phyloP scores from a whole-genome alignment of 108 stramenopile species.

The Nitzschia sp. region DNA sequence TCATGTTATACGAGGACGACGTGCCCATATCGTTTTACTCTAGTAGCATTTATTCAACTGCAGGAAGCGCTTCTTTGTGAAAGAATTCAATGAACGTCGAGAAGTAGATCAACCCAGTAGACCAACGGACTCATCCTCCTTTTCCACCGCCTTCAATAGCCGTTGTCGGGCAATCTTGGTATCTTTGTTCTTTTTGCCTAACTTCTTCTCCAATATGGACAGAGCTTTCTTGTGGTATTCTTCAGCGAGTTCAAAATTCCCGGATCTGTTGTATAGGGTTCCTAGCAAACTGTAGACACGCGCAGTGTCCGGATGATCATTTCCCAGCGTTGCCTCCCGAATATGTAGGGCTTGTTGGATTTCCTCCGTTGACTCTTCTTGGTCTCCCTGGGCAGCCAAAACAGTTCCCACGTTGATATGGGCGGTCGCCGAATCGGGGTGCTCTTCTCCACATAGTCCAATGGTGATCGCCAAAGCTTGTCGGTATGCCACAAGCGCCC shows the following conservation, averaged over 20 bases:
- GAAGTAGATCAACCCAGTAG: too few relatives aligned
- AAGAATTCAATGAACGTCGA: too few relatives aligned
- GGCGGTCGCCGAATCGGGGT: slow-evolving; percentile 30
- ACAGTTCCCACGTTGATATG: slow-evolving; percentile 30
- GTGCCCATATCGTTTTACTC: too few relatives aligned
- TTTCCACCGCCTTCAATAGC: slow-evolving; percentile 17
- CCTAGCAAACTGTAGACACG: slow-evolving; percentile 19
- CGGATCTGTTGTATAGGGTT: slow-evolving; percentile 6
- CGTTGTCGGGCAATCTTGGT: slow-evolving; percentile 10
- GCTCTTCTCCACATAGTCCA: slow-evolving; percentile 31
- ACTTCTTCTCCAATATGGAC: slow-evolving; percentile 5
- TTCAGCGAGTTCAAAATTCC: slow-evolving; percentile 16
- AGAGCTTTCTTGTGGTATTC: slow-evolving; percentile 14
- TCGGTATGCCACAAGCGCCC: slow-evolving; percentile 26
- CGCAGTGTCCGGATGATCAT: slow-evolving; percentile 30
- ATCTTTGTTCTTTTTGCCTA: slow-evolving; percentile 23
- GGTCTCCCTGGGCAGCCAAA: slow-evolving; percentile 25
- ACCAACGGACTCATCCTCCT: neutral
- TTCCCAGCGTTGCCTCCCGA: slow-evolving; percentile 13
- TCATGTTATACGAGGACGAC: too few relatives aligned
- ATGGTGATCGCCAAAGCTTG: slow-evolving; percentile 31
- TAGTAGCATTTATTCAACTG: too few relatives aligned
- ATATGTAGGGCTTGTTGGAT: slow-evolving; percentile 17
- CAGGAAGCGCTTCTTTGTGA: too few relatives aligned
- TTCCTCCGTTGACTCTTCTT: slow-evolving; percentile 35